Conservation (phyloP, 306 rosid species). For the Mimosa bimucronata region DNA sequence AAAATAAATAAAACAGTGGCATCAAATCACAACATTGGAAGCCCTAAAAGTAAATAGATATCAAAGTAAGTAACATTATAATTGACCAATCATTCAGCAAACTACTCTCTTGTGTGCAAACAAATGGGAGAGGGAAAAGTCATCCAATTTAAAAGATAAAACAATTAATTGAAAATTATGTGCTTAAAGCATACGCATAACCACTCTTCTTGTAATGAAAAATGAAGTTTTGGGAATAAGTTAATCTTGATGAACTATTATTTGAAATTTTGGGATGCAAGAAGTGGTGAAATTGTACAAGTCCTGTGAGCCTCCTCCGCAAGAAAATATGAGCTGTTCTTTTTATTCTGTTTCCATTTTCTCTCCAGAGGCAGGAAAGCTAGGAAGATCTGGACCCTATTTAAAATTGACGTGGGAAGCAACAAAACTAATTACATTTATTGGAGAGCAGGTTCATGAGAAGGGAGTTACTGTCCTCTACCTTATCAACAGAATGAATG, state of each 20-base stretch:
- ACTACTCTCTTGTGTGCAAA: background rate
- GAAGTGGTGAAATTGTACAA: slow-evolving; percentile 20
- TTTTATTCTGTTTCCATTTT: background rate
- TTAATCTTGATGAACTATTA: no score
- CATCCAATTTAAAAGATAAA: background rate
- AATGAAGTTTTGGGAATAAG: background rate
- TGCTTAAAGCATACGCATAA: background rate
- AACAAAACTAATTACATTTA: slow-evolving; percentile 4
- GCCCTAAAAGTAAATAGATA: background rate
- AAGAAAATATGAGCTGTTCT: background rate
- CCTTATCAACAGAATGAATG: slow-evolving; percentile 94
- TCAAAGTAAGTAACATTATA: background rate
- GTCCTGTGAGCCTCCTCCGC: slow-evolving; percentile 2
- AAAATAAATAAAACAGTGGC: background rate
- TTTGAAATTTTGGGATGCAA: background rate
- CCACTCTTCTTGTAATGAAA: background rate
- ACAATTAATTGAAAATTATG: background rate
- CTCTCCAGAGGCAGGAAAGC: background rate
- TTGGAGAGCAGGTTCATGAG: slow-evolving; percentile 6
- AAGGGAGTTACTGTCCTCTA: slow-evolving; percentile 36
- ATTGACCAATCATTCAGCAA: background rate
- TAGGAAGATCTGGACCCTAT: background rate
- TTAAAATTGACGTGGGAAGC: background rate
- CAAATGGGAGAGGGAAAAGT: background rate
- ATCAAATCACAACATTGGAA: slow-evolving; percentile 2